Evolutionary conservation across 192 early-diverging fungal species (phyloP).

Genomic region (Coemansia sp.): DNA sequence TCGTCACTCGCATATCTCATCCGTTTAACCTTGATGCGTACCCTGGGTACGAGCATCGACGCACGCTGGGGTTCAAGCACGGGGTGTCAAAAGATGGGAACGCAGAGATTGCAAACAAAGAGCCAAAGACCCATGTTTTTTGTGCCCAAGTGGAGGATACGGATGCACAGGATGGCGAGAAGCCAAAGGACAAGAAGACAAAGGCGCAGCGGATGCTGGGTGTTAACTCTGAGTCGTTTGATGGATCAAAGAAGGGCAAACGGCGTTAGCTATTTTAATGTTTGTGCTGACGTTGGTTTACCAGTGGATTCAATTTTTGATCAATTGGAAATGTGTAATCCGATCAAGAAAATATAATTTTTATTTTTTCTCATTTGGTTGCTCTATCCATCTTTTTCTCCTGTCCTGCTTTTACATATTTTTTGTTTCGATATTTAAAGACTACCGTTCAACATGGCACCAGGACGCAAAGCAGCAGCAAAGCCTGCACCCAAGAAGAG

Average conservation of each 20-base stretch:
- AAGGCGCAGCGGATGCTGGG: background rate
- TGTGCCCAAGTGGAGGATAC: background rate
- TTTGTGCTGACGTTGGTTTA: no score
- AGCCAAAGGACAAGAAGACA: background rate
- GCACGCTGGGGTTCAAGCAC: slow-evolving; percentile 92
- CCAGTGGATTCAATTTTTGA: no score
- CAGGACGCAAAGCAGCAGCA: slow-evolving; percentile 12
- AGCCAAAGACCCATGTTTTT: slow-evolving; percentile 70
- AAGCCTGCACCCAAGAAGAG: slow-evolving; percentile 18
- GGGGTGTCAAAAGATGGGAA: slow-evolving; percentile 73
- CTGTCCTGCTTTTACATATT: background rate
- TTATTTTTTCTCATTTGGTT: background rate
- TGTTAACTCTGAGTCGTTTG: background rate
- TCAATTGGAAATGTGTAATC: background rate
- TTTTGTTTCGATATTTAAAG: slow-evolving; percentile 1
- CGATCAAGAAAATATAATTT: background rate
- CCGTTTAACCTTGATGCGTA: slow-evolving; percentile 70
- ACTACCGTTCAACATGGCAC: background rate
- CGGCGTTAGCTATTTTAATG: background rate
- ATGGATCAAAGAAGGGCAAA: background rate
- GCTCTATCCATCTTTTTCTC: background rate
- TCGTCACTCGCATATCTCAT: slow-evolving; percentile 57
- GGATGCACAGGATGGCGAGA: background rate
- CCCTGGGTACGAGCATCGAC: slow-evolving; percentile 87
- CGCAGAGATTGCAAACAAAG: slow-evolving; percentile 70